These are phyloP conservation scores for Sordariomycetes sp. DNA, from an alignment of 2,329 filamentous ascomycete species.

Conservation along the genomic window DNA sequence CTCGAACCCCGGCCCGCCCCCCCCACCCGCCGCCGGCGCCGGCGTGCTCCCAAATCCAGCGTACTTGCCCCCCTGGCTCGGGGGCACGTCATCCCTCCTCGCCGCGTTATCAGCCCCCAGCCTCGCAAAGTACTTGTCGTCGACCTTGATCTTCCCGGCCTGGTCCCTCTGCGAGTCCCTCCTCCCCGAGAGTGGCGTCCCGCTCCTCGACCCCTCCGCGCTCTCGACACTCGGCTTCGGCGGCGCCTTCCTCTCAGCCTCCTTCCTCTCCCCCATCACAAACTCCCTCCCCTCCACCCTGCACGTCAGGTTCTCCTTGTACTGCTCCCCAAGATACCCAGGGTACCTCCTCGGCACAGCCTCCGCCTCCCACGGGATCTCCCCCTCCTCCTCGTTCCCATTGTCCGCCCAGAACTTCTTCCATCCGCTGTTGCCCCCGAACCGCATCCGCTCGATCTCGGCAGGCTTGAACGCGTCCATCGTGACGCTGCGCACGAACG, in stretches of 20 bases:
- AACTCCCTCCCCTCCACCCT: constrained; percentile 85
- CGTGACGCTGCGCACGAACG: constrained; percentile 91
- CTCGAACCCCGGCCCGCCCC: constrained; percentile 46
- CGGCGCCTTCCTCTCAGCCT: constrained; percentile 15
- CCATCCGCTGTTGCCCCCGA: constrained; percentile 83
- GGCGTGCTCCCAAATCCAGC: constrained; percentile 77
- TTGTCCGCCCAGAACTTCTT: constrained; percentile 73
- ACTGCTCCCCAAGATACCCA: constrained; percentile 84
- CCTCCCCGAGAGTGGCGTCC: constrained; percentile 14
- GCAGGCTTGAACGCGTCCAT: constrained; percentile 96
- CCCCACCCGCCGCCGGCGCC: constrained; percentile 30
- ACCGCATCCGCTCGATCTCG: constrained; percentile 88
- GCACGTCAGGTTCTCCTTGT: constrained; percentile 77
- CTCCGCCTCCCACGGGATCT: constrained; percentile 68
- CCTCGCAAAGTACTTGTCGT: constrained; percentile 83
- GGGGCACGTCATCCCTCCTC: constrained; percentile 61
- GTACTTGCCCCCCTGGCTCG: constrained; percentile 87
- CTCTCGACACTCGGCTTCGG: constrained; percentile 11
- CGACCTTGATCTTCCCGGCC: constrained; percentile 43
- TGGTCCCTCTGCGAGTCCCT: constrained; percentile 9
- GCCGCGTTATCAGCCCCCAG: constrained; percentile 74
- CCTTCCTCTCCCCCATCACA: constrained; percentile 53
- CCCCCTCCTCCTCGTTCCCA: constrained; percentile 50
- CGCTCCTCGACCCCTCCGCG: constrained; percentile 11
- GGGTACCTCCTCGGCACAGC: constrained; percentile 87